Percentiles rank a stretch among this genome's conserved stretches.
Conservation (phyloP, 106 monocot genomes). For the Dioscorea dumetorum region DNA sequence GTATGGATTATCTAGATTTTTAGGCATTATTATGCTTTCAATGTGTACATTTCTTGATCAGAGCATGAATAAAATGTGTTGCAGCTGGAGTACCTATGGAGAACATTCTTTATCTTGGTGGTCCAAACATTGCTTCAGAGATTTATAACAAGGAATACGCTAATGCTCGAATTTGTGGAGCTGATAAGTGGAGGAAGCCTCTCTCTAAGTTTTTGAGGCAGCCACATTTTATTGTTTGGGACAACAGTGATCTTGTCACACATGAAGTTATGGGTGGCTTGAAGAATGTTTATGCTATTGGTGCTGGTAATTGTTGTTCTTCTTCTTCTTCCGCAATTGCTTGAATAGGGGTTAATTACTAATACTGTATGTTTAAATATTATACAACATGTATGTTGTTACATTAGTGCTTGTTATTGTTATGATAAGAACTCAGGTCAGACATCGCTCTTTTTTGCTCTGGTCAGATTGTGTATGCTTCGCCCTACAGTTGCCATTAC, state of each 20-base stretch:
- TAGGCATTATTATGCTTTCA: too few relatives aligned
- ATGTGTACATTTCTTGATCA: too few relatives aligned
- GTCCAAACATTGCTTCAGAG: conserved; percentile 93
- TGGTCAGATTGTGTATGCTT: too few relatives aligned
- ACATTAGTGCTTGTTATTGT: too few relatives aligned
- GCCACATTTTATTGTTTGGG: conserved; percentile 95
- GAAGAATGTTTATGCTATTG: conserved; percentile 96
- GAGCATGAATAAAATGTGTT: background rate
- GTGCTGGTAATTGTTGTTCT: conserved; percentile 62
- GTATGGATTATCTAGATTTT: too few relatives aligned
- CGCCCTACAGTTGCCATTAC: too few relatives aligned
- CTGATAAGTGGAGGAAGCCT: conserved; percentile 86
- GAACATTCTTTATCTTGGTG: conserved; percentile 91
- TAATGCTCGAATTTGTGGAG: conserved; percentile 91
- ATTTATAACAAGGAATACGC: conserved; percentile 96
- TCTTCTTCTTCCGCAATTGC: background rate
- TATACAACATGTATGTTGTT: too few relatives aligned
- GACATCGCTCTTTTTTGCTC: too few relatives aligned
- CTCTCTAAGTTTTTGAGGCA: conserved; percentile 86
- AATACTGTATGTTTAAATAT: too few relatives aligned
- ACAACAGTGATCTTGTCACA: conserved; percentile 86
- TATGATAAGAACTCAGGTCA: too few relatives aligned
- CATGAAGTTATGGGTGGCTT: conserved; percentile 98
- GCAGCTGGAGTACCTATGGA: conserved; percentile 85
- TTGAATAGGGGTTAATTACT: too few relatives aligned